Evolutionary conservation across 2,329 filamentous ascomycete genomes (phyloP).

Genomic region (Stachybotrys chartarum): DNA sequence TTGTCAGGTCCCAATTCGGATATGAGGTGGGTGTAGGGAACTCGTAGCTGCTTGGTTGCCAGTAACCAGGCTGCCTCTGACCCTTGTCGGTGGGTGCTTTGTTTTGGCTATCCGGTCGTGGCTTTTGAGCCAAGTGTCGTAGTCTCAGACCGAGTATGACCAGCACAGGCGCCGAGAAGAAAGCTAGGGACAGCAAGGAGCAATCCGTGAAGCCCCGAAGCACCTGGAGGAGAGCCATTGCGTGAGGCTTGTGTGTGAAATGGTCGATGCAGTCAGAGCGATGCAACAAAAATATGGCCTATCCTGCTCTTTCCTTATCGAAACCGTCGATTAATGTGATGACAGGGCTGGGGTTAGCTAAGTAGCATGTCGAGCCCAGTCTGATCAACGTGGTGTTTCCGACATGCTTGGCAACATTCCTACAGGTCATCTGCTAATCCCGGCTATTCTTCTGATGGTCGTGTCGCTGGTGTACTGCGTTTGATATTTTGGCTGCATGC

Average conservation of each 20-base stretch:
- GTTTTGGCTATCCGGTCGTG: background rate
- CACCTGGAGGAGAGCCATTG: background rate
- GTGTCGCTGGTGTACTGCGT: background rate
- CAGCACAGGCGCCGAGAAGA: background rate
- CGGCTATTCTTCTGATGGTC: background rate
- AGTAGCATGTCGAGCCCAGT: too few species aligned
- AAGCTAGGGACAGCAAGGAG: background rate
- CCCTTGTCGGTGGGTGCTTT: background rate
- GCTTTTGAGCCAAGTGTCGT: background rate
- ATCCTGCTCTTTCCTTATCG: background rate
- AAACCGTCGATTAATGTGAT: background rate
- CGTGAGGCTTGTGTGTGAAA: background rate
- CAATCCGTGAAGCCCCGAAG: background rate
- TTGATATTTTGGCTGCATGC: background rate
- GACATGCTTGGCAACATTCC: background rate
- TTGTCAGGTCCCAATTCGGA: constrained; percentile 58
- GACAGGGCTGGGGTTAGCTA: too few species aligned
- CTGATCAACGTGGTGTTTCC: too few species aligned
- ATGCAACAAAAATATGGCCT: too few species aligned
- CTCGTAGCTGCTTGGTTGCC: constrained; percentile 34
- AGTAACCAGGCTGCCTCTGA: background rate
- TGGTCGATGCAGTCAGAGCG: background rate
- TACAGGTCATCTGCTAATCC: background rate
- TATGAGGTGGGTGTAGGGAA: constrained; percentile 55
- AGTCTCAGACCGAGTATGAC: background rate